Conservation (phyloP, 352 stramenopile genomes). For the Elongisporangium anandrum region DNA sequence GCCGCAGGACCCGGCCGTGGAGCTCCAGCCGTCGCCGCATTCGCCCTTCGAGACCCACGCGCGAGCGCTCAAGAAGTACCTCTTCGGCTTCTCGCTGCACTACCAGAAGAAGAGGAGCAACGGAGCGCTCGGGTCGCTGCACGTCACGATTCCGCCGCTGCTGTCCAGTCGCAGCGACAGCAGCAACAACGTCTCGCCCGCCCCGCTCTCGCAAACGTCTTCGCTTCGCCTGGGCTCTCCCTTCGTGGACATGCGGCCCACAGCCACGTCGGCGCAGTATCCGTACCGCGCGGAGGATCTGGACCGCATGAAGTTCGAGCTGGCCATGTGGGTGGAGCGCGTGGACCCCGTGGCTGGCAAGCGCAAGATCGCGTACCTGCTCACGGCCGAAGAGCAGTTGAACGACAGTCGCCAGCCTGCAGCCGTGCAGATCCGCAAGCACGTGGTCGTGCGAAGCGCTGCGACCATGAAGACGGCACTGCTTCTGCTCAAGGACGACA, state of each 20-base stretch:
- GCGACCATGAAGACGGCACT: conserved; percentile 59
- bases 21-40: neutral
- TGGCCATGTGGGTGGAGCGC: conserved; percentile 69
- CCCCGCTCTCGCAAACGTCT: neutral
- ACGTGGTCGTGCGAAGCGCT: conserved; percentile 48
- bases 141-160: neutral
- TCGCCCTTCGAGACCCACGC: conserved; percentile 12
- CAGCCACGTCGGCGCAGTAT: conserved; percentile 11
- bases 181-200: neutral
- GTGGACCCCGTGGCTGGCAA: conserved; percentile 49
- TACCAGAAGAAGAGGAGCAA: conserved; percentile 10
- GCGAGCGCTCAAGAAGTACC: conserved; percentile 24
- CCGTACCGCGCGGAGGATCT: conserved; percentile 21
- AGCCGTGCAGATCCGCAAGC: conserved; percentile 9
- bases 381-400: conserved; percentile 38
- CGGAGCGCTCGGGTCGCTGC: neutral
- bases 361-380: conserved; percentile 68
- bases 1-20: conserved; percentile 3
- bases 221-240: neutral
- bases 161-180: neutral
- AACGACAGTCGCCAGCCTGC: neutral
- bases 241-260: neutral
- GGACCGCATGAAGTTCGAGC: conserved; percentile 37
- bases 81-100: conserved; percentile 52
- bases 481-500: conserved; percentile 30